These are phyloP conservation scores for Gynandropsis gynandra DNA, from an alignment of 345 rosid genomes.

Conservation along the genomic window DNA sequence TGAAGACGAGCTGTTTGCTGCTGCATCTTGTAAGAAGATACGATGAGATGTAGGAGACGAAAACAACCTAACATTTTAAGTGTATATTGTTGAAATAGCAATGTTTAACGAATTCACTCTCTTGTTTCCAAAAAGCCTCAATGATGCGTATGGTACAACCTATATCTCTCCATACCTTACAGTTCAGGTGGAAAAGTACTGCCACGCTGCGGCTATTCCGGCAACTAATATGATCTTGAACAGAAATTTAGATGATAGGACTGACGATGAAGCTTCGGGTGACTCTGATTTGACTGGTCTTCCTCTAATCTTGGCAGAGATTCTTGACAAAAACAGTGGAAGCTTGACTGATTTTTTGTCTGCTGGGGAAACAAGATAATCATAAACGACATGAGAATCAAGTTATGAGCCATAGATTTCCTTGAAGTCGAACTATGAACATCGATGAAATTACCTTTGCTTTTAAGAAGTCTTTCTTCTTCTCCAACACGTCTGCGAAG, in stretches of 20 bases:
- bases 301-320: conserved; percentile 55
- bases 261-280: conserved; percentile 23
- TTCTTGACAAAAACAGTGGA: conserved; percentile 36
- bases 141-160: conserved; percentile 21
- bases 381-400: conserved; percentile 1
- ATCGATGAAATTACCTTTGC: conserved; percentile 43
- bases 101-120: too few species aligned
- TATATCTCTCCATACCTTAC: conserved; percentile 16
- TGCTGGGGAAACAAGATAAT: conserved; percentile 36
- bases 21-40: conserved; percentile 40
- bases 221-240: conserved; percentile 53
- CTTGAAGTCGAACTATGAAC: not conserved
- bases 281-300: conserved; percentile 29
- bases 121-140: too few species aligned
- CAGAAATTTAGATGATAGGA: conserved; percentile 37
- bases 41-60: conserved; percentile 34
- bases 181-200: conserved; percentile 37
- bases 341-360: conserved; percentile 34
- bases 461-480: conserved; percentile 73
- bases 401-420: not conserved
- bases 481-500: conserved; percentile 61
- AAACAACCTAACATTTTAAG: too few species aligned
- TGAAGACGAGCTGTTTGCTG: conserved; percentile 42
- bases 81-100: not conserved
- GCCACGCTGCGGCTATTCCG: conserved; percentile 63